Evolutionary conservation across 2,329 filamentous ascomycete species (phyloP).

Genomic region (Rhynchosporium secalis): DNA sequence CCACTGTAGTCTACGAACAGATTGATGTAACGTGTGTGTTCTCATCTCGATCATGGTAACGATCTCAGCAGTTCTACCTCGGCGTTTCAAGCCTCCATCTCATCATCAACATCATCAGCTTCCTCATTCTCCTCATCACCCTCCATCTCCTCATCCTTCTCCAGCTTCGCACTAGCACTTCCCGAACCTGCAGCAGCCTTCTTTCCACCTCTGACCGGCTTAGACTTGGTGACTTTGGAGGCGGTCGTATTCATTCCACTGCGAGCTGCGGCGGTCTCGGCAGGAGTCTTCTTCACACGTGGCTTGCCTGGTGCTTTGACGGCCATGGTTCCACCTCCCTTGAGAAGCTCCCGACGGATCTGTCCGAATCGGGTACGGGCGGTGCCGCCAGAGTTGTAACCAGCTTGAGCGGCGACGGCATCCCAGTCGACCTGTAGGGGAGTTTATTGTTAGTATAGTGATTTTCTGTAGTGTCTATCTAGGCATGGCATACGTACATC

Average conservation of each 20-base stretch:
- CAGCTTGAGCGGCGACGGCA: constrained; percentile 44
- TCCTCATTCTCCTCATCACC: neutral
- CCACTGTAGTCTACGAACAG: neutral
- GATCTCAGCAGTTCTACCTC: neutral
- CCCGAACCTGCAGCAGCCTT: neutral
- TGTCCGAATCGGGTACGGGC: constrained; percentile 52
- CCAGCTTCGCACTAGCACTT: neutral
- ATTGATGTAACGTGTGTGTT: neutral
- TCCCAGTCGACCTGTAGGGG: constrained; percentile 45
- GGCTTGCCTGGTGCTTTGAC: neutral
- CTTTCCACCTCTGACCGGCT: neutral
- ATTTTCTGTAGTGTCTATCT: neutral
- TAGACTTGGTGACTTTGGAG: constrained; percentile 11
- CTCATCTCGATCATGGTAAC: neutral
- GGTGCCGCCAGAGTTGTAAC: constrained; percentile 49
- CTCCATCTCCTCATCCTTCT: neutral
- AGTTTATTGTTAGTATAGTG: neutral
- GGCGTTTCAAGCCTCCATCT: neutral
- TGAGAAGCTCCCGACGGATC: constrained; percentile 35
- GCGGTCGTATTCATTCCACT: constrained; percentile 6
- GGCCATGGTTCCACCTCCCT: neutral
- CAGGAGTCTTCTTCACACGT: neutral
- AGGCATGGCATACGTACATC: neutral
- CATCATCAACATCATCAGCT: neutral
- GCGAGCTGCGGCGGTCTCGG: neutral